phyloP scores from a whole-genome alignment of 768 basidiomycete species.

The Termitomyces sp. region DNA sequence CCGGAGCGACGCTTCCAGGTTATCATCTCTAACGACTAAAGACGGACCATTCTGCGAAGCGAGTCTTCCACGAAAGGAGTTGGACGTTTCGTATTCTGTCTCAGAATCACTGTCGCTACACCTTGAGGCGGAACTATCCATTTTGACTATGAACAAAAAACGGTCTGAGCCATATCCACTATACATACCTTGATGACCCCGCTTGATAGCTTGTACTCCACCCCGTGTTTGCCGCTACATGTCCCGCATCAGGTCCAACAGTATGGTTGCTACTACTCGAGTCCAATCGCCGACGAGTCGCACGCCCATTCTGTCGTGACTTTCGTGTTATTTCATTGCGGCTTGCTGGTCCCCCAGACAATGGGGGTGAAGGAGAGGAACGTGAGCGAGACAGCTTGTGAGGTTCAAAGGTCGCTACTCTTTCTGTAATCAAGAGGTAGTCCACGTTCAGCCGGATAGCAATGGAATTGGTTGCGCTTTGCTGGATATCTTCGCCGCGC shows the following conservation, averaged over 20 bases:
- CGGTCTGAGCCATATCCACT: background rate
- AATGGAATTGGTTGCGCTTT: background rate
- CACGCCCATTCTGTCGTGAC: constrained; percentile 27
- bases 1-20: constrained; percentile 23
- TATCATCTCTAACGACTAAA: constrained; percentile 17
- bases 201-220: constrained; percentile 88
- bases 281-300: constrained; percentile 30
- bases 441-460: background rate
- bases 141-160: background rate
- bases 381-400: constrained; percentile 75
- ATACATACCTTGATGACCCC: constrained; percentile 71
- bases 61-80: constrained; percentile 39
- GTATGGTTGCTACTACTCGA: constrained; percentile 22
- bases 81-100: constrained; percentile 45
- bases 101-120: constrained; percentile 52
- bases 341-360: constrained; percentile 44
- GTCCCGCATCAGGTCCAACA: constrained; percentile 17
- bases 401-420: constrained; percentile 7
- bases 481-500: background rate
- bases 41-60: constrained; percentile 25
- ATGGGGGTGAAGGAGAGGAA: constrained; percentile 73
- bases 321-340: constrained; percentile 44
- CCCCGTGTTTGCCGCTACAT: constrained; percentile 36
- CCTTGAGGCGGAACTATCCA: constrained; percentile 43
- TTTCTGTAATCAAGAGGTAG: background rate